These are phyloP conservation scores for Cutaneotrichosporon cavernicola DNA, from an alignment of 1,284 basidiomycete species.

Conservation along the genomic window DNA sequence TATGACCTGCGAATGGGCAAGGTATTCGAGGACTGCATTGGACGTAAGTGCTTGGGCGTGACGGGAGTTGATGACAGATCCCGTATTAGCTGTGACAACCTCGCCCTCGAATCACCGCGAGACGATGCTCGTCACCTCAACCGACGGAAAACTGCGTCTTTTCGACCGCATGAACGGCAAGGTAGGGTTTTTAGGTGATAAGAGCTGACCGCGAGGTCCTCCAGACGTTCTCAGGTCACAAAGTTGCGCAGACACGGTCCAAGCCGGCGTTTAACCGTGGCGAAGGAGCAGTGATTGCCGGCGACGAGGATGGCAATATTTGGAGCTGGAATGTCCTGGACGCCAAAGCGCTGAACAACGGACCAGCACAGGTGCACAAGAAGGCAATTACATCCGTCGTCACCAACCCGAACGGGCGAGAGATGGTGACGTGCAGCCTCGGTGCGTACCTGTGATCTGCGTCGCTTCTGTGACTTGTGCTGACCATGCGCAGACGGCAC, in stretches of 20 bases:
- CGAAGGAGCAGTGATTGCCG: slow-evolving; percentile 77
- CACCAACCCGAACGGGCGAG: slow-evolving; percentile 63
- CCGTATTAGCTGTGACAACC: slow-evolving; percentile 76
- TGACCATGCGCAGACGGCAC: slow-evolving; percentile 37
- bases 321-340: slow-evolving; percentile 93
- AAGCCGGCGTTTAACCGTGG: slow-evolving; percentile 78
- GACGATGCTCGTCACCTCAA: slow-evolving; percentile 74
- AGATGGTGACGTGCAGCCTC: slow-evolving; percentile 82
- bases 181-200: slow-evolving; percentile 23
- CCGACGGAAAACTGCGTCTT: slow-evolving; percentile 79
- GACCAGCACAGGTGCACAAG: slow-evolving; percentile 70
- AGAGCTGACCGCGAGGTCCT: slow-evolving; percentile 55
- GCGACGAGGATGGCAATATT: slow-evolving; percentile 83
- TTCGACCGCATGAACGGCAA: slow-evolving; percentile 82
- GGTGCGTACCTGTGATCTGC: slow-evolving; percentile 47
- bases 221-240: slow-evolving; percentile 78
- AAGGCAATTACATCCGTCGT: slow-evolving; percentile 61
- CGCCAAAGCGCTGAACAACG: slow-evolving; percentile 64
- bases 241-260: slow-evolving; percentile 15
- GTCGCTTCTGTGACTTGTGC: neutral
- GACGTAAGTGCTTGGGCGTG: slow-evolving; percentile 61
- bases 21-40: slow-evolving; percentile 81
- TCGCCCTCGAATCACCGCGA: slow-evolving; percentile 60
- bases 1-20: slow-evolving; percentile 94
- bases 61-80: slow-evolving; percentile 55